Evolutionary conservation across 257 asterid species (phyloP), one percentile per base, ranked within the genome.

Genomic region (Scutellaria barbata): DNA sequence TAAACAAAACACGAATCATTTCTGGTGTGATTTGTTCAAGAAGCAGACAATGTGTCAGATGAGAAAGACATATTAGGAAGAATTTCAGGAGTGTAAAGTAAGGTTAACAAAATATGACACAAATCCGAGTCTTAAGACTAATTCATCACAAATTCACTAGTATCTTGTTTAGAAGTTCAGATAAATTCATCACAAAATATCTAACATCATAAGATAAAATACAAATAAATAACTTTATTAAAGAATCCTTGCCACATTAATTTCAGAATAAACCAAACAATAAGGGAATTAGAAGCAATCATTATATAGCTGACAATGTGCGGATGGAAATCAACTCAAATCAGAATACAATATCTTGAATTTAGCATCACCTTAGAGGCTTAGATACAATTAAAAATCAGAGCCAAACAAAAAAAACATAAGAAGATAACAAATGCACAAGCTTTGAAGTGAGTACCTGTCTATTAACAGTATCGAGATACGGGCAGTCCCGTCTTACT

Each of bases 401-500:
- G 40, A 9, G 13, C 40, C 66, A 17, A n/a, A 60, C 7, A 60
- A 68, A 50, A 50, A 14, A 45, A 14, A 39, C 76, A 69, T 30
- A 30, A 67, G 18, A 39, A 22, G 64, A 1, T 2, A 53, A 35
- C 46, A 25, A 59, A n/a, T 37, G 30, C 10, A 10, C 76, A 62
- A 73, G 60, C 68, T 66, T 52, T 33, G 10, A 61, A n/a, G 64
- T 30, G 62, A 61, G 16, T 76, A 94, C 99, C 99, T 92, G 99
- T 77, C 99, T 85, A 78, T 92, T 92, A 63, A 92, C 97, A 43
- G 98, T 92, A 47, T 95, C 98, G 35, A 95, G 99, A 78, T 92
- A 87, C 20, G 99, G 99, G 71, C 99, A 95, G 79, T 92, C 99
- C 81, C 97, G 81, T 76, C 99, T 82, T 5, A 88, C 79, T 84